Evolutionary conservation across 2,329 filamentous ascomycete genomes (phyloP), one percentile per base, ranked within the genome.

Genomic region (Penicillium sp.): DNA sequence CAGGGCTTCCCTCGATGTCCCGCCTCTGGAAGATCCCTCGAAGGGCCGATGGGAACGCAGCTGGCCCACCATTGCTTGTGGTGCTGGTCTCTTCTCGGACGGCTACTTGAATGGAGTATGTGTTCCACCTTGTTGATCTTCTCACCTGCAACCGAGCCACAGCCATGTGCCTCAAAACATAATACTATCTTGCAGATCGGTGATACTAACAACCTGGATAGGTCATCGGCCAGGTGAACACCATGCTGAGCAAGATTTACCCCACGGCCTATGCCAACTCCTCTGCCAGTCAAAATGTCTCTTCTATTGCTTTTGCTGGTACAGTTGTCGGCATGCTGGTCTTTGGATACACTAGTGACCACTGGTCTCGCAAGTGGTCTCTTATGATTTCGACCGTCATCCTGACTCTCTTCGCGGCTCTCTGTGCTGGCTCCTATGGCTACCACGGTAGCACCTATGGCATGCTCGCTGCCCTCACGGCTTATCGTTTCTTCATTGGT

Each of bases 191-290:
- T 15, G 34, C 5, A 15, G 39, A 34, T 21, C 36, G 36, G 43
- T 38, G 8, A 38, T 18, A 13, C 43, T 56, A 28, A 54, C 31
- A 46, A 23, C 26, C 10, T 9, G 36, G 51, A 10, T 60, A 75
- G 87, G 87, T 95, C 58, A 96, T 96, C 62, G 90, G 92, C 6
- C 89, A 88, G 3, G 91, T 96, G 52, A 89, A 87, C 63, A 95
- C 90, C 1, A 84, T 91, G 53, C 81, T 96, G 6, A 71, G 69
- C 18, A 73, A 70, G 0, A 80, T 95, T 62, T 96, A 96, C 66
- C 81, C 81, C 38, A 73, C 79, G 0, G 72, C 81, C n/a, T 96
- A 91, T 72, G 79, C 70, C n/a, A 74, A 76, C 2, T 93, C 88
- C 0, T 76, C 78, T 0, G 87, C 90, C 2, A 83, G 85, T 59